Percentiles rank a stretch among this genome's conserved stretches.
These are phyloP conservation scores for Phyllosticta capitalensis DNA, from an alignment of 2,329 filamentous ascomycete genomes.

Conservation along the genomic window DNA sequence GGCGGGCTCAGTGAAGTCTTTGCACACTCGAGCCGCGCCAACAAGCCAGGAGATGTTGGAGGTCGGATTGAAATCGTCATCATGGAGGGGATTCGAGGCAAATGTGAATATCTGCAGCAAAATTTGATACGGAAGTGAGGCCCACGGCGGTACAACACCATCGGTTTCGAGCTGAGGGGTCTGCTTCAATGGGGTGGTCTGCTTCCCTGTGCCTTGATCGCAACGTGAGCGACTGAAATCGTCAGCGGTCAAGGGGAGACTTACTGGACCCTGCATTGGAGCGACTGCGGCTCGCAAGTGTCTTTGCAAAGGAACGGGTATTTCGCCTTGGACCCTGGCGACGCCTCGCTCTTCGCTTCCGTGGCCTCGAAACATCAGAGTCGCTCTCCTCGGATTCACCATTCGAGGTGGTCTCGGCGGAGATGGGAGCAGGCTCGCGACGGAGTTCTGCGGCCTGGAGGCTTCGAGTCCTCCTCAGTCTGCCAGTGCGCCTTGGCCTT, in stretches of 20 bases:
- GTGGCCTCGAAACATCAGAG: neutral
- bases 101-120: conserved; percentile 61
- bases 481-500: conserved; percentile 4
- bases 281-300: neutral
- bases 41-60: conserved; percentile 53
- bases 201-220: neutral
- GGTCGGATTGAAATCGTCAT: conserved; percentile 35
- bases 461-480: neutral
- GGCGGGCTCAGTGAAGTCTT: conserved; percentile 60
- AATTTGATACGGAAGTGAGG: conserved; percentile 56
- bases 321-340: neutral
- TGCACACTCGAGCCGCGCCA: conserved; percentile 50
- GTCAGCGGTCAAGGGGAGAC: neutral
- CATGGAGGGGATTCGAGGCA: conserved; percentile 51
- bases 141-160: conserved; percentile 46
- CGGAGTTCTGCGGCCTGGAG: conserved; percentile 2
- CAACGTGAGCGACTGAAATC: conserved; percentile 2
- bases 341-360: neutral
- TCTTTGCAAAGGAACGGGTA: neutral
- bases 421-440: conserved; percentile 3
- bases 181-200: neutral
- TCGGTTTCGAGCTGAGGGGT: conserved; percentile 11
- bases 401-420: neutral
- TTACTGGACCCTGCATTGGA: neutral
- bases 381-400: conserved; percentile 1